Percentiles rank a stretch among this genome's conserved stretches.
These are phyloP conservation scores for Colletotrichum sidae DNA, from an alignment of 2,329 filamentous ascomycete species.

Conservation along the genomic window DNA sequence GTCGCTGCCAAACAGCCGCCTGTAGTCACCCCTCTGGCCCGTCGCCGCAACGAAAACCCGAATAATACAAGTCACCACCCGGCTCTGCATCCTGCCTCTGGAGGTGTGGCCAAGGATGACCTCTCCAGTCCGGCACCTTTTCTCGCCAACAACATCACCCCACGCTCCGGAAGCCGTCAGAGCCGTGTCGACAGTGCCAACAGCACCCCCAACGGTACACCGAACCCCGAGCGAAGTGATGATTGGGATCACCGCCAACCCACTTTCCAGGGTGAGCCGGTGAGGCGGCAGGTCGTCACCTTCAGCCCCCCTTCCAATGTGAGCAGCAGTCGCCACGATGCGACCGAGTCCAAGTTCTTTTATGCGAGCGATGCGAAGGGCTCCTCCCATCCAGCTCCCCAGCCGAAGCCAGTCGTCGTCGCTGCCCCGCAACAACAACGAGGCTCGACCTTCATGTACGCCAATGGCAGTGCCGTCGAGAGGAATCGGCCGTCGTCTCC, in stretches of 20 bases:
- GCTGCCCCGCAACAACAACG: conserved; percentile 54
- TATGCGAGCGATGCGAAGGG: conserved; percentile 82
- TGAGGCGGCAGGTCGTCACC: conserved; percentile 48
- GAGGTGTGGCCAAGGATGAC: conserved; percentile 56
- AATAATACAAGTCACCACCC: conserved; percentile 33
- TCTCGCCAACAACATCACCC: conserved; percentile 75
- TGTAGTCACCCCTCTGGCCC: conserved; percentile 55
- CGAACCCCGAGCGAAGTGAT: conserved; percentile 55
- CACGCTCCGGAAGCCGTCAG: conserved; percentile 80
- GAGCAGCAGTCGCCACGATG: conserved; percentile 40
- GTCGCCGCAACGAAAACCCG: conserved; percentile 40
- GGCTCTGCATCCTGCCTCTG: conserved; percentile 44
- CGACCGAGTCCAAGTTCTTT: conserved; percentile 81
- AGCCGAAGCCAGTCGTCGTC: conserved; percentile 37
- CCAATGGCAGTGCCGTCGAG: conserved; percentile 60
- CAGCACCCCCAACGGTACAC: conserved; percentile 74
- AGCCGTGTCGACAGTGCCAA: conserved; percentile 76
- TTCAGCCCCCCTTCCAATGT: conserved; percentile 54
- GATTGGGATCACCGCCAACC: conserved; percentile 60
- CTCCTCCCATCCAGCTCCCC: conserved; percentile 26
- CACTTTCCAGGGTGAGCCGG: conserved; percentile 42
- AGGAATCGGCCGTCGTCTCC: conserved; percentile 47
- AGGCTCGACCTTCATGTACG: conserved; percentile 66
- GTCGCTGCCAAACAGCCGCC: conserved; percentile 58
- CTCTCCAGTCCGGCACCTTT: conserved; percentile 63